A percentile compares a stretch with the other conserved stretches of the same genome.
Evolutionary conservation across 352 stramenopile genomes (phyloP).

Genomic region (Phytophthora pini): DNA sequence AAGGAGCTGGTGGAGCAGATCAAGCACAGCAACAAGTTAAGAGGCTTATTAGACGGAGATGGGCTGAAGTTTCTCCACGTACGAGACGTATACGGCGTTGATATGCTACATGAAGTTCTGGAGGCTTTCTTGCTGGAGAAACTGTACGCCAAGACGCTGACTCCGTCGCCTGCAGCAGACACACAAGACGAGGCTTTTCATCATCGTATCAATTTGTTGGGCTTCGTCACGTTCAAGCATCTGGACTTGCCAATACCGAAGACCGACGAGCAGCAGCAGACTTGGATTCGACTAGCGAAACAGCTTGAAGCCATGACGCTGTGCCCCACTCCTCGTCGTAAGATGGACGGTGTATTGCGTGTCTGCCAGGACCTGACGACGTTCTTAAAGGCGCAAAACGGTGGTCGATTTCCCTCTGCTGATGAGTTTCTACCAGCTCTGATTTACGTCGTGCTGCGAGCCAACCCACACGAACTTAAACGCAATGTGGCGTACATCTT

Average conservation of each 20-base stretch:
- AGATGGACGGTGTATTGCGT: slow-evolving; percentile 82
- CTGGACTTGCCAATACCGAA: slow-evolving; percentile 77
- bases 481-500: slow-evolving; percentile 90
- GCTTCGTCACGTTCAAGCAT: slow-evolving; percentile 87
- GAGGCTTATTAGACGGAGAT: slow-evolving; percentile 35
- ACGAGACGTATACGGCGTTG: slow-evolving; percentile 44
- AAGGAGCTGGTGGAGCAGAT: slow-evolving; percentile 68
- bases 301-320: slow-evolving; percentile 54
- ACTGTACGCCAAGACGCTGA: slow-evolving; percentile 76
- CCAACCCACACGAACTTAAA: slow-evolving; percentile 85
- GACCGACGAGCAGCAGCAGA: slow-evolving; percentile 36
- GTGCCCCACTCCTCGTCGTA: slow-evolving; percentile 79
- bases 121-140: slow-evolving; percentile 94
- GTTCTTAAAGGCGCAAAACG: slow-evolving; percentile 58
- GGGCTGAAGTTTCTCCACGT: slow-evolving; percentile 38
- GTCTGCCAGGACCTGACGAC: slow-evolving; percentile 79
- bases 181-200: slow-evolving; percentile 64
- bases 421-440: slow-evolving; percentile 93
- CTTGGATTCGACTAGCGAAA: slow-evolving; percentile 52
- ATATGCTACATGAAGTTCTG: slow-evolving; percentile 71
- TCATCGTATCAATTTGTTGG: slow-evolving; percentile 69
- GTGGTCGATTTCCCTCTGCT: slow-evolving; percentile 75
- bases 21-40: slow-evolving; percentile 44
- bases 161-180: slow-evolving; percentile 46
- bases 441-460: slow-evolving; percentile 91